Evolutionary conservation across 2,329 filamentous ascomycete species (phyloP).

Genomic region (Leptographium flavum): DNA sequence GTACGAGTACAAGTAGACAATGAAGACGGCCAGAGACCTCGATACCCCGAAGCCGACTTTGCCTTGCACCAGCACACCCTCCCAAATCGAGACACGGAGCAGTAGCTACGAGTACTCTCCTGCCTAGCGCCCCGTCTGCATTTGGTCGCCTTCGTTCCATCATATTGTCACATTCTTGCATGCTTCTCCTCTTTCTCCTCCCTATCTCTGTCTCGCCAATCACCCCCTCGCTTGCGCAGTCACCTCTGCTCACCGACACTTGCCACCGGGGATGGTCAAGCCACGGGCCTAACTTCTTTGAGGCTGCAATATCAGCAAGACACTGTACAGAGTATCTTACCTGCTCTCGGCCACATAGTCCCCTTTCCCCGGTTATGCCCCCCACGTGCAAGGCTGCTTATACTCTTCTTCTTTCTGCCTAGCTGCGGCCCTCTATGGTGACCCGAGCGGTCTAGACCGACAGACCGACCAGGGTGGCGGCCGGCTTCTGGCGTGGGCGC

Average conservation of each 20-base stretch:
- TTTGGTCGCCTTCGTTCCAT: too few species aligned
- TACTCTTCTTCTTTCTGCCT: not conserved
- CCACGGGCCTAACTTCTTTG: not conserved
- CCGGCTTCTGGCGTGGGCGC: too few species aligned
- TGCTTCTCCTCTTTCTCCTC: not conserved
- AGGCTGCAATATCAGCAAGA: not conserved
- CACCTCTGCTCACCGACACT: not conserved
- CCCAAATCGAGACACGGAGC: not conserved
- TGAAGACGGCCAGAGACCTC: not conserved
- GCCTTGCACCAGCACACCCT: not conserved
- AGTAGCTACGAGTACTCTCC: not conserved
- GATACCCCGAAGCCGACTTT: too few species aligned
- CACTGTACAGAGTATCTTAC: not conserved
- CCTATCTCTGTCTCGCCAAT: not conserved
- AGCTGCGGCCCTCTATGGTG: not conserved
- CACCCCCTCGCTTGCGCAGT: not conserved
- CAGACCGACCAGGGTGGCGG: too few species aligned
- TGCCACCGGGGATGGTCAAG: not conserved
- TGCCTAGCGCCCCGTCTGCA: not conserved
- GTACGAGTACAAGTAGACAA: not conserved
- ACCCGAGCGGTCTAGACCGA: too few species aligned
- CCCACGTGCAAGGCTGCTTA: conserved; percentile 2
- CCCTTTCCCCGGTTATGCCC: too few species aligned
- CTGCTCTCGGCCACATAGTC: not conserved
- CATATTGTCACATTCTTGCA: too few species aligned